Base-by-base conservation (phyloP, 352 stramenopile species). In the Thalassiosira exigua region DNA sequence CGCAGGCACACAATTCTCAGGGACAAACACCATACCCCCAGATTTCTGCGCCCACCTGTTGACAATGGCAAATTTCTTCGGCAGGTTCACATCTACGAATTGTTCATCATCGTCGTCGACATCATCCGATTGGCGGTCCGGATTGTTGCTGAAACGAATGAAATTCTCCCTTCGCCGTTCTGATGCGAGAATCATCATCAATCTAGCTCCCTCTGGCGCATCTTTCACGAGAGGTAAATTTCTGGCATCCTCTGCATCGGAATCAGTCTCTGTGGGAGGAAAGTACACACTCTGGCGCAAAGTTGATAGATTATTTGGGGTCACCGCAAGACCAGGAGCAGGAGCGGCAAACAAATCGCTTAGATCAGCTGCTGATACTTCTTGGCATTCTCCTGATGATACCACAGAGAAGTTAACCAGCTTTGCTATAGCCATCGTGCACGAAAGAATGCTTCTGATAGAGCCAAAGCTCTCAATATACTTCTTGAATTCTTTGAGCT, bases 101-200 rank as follows among this genome's bases (percentile, higher is more conserved):
- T 58, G 24, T 7, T 72, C 21, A 39, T 75, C 52, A 2, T 22
- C n/a, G 19, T 27, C 51, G 48, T 78, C 62, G n/a, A 75, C 61
- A 52, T 87, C 79, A 46, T 75, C 73, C 41, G 42, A 69, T 4
- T 58, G 24, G 2, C 69, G 14, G 30, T 75, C 52, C 0, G 30
- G 19, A 14, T 27, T 42, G 48, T 78, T 56, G 17, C 27, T 48
- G 53, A 86, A 80, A 19, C 67, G 56, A 56, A 88, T 86, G 17
- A 79, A 75, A 52, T 80, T 72, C 12, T 81, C 75, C 30, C 54
- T 74, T 39, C 88, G 32, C 19, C 78, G 69, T 46, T 73, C 74
- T 3, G 82, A 91, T 57, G 86, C 86, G 57, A 93, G 36, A 22
- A 90, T 70, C 12, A 60, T 72, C 33, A 92, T 61, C 32, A 93